These are phyloP conservation scores for Mycena sp. DNA, from an alignment of 1,284 basidiomycete species.

Conservation along the genomic window DNA sequence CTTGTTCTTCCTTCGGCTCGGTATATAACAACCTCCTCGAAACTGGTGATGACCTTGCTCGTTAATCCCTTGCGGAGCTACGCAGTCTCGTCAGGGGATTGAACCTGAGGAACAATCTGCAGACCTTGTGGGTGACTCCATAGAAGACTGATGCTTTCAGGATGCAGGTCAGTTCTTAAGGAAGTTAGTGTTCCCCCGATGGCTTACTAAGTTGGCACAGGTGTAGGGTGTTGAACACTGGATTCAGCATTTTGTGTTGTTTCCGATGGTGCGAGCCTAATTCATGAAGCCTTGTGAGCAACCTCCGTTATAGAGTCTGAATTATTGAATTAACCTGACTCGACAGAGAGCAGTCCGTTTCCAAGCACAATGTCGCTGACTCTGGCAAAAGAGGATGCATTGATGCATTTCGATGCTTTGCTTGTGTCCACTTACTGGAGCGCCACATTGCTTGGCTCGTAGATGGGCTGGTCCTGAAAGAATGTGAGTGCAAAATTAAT, in stretches of 20 bases:
- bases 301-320: not conserved
- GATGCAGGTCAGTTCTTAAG: not conserved
- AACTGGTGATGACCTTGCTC: conserved; percentile 10
- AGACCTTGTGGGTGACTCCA: conserved; percentile 46
- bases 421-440: not conserved
- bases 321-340: not conserved
- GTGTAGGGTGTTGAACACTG: conserved; percentile 55
- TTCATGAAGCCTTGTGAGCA: conserved; percentile 3
- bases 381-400: conserved; percentile 37
- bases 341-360: conserved; percentile 43
- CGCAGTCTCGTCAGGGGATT: not conserved
- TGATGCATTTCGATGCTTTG: too few relatives aligned
- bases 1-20: too few relatives aligned
- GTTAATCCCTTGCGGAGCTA: conserved; percentile 20
- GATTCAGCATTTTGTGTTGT: conserved; percentile 58
- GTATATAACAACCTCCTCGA: conserved; percentile 11
- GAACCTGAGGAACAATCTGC: conserved; percentile 14
- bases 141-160: conserved; percentile 46
- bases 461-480: not conserved
- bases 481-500: conserved; percentile 48
- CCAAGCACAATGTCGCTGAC: conserved; percentile 45
- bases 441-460: not conserved
- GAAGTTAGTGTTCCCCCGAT: not conserved
- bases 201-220: conserved; percentile 46
- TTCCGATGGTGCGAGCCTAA: conserved; percentile 52